Evolutionary conservation across 768 basidiomycete species (phyloP).

Genomic region (Tylopilus subfusipes): DNA sequence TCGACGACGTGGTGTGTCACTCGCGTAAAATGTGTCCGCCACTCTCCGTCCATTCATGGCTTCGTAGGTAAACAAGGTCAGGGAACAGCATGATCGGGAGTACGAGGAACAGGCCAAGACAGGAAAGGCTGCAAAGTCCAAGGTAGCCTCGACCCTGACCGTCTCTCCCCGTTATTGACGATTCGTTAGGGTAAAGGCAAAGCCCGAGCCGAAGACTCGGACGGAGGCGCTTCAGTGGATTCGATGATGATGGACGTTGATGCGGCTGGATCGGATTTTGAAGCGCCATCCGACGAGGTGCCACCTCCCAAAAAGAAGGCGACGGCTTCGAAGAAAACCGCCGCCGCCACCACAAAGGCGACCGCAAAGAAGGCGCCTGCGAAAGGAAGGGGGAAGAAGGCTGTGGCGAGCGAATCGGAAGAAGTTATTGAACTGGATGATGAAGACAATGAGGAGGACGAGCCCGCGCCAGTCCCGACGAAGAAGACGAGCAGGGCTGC

Average conservation of each 20-base stretch:
- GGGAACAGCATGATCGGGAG: constrained; percentile 63
- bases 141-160: constrained; percentile 33
- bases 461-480: constrained; percentile 38
- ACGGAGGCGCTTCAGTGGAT: constrained; percentile 48
- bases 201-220: constrained; percentile 49
- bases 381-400: constrained; percentile 57
- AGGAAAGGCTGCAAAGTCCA: constrained; percentile 39
- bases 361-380: constrained; percentile 45
- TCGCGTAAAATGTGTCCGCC: background rate
- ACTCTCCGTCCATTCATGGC: background rate
- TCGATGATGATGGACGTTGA: constrained; percentile 81
- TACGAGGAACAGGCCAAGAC: constrained; percentile 47
- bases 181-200: constrained; percentile 48
- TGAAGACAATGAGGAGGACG: constrained; percentile 52
- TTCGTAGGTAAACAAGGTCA: constrained; percentile 62
- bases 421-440: constrained; percentile 54
- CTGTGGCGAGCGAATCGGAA: constrained; percentile 46
- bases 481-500: constrained; percentile 65
- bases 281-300: constrained; percentile 41
- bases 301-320: constrained; percentile 44
- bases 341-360: constrained; percentile 27
- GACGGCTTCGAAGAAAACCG: constrained; percentile 31
- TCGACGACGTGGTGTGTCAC: constrained; percentile 65
- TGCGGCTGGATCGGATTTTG: constrained; percentile 47
- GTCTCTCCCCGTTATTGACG: background rate